A percentile compares a stretch with the other conserved stretches of the same genome.
Evolutionary conservation across 768 basidiomycete genomes (phyloP).

Genomic region (Rhodotorula babjevae): DNA sequence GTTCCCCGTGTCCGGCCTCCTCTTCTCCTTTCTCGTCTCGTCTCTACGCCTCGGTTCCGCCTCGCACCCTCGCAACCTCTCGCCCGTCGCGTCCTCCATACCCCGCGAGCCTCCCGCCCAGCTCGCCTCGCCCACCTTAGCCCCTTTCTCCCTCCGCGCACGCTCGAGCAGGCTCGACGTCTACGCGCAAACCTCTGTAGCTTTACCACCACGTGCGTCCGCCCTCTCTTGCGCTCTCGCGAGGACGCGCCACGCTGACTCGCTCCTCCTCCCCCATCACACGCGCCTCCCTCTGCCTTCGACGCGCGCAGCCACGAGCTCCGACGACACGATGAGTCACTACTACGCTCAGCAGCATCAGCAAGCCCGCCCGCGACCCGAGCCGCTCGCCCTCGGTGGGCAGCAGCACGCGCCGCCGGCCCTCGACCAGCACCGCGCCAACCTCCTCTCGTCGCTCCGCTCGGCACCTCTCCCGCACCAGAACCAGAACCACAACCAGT

Average conservation of each 20-base stretch:
- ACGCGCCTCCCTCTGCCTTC: not conserved
- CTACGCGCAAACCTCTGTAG: not conserved
- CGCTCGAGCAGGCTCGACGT: slow-evolving; percentile 1
- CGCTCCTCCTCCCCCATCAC: not conserved
- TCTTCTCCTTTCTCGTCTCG: not conserved
- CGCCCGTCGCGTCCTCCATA: too few species aligned
- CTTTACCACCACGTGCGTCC: not conserved
- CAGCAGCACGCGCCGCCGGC: not conserved
- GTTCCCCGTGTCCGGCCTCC: too few species aligned
- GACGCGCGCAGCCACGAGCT: not conserved
- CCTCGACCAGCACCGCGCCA: slow-evolving; percentile 2
- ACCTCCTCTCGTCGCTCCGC: slow-evolving; percentile 15
- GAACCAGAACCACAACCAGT: not conserved
- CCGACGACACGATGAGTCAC: not conserved
- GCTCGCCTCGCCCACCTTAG: not conserved
- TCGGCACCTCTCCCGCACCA: slow-evolving; percentile 2
- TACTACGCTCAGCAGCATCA: not conserved
- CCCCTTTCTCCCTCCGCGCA: not conserved
- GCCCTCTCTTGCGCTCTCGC: not conserved
- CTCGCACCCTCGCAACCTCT: not conserved
- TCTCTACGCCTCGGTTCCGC: not conserved
- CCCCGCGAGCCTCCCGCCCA: not conserved
- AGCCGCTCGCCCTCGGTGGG: not conserved
- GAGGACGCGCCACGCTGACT: not conserved
- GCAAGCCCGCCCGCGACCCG: not conserved